These are phyloP conservation scores for Kodamaea kakaduensis DNA, from an alignment of 805 yeast species.

Conservation along the genomic window DNA sequence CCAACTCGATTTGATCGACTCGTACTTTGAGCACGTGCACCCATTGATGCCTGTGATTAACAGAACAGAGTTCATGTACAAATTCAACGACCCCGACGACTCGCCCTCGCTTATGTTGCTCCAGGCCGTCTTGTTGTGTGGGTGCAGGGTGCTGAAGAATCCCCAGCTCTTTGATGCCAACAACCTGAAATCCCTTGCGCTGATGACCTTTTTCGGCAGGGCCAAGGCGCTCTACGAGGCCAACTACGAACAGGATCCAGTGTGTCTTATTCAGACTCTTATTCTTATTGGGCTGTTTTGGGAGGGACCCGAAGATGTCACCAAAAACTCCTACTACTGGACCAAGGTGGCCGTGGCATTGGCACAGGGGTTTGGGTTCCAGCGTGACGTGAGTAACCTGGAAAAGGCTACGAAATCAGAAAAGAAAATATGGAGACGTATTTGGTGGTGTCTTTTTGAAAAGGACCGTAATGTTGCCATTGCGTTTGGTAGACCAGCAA, in stretches of 20 bases:
- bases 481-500: constrained; percentile 70
- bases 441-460: constrained; percentile 76
- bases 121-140: constrained; percentile 66
- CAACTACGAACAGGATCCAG: constrained; percentile 61
- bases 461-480: constrained; percentile 68
- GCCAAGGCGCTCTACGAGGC: constrained; percentile 75
- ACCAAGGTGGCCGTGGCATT: constrained; percentile 62
- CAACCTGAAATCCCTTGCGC: constrained; percentile 51
- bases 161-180: constrained; percentile 48
- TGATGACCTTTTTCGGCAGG: constrained; percentile 54
- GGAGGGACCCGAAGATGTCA: constrained; percentile 69
- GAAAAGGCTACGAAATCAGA: constrained; percentile 36
- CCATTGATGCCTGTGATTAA: constrained; percentile 68
- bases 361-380: constrained; percentile 76
- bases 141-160: constrained; percentile 57
- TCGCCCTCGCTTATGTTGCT: constrained; percentile 63
- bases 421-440: constrained; percentile 54
- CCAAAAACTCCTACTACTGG: constrained; percentile 67
- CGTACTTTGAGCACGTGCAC: constrained; percentile 61
- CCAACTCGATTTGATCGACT: constrained; percentile 55
- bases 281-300: constrained; percentile 63
- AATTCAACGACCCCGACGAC: constrained; percentile 50
- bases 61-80: constrained; percentile 55
- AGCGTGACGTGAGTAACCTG: constrained; percentile 48
- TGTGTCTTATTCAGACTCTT: constrained; percentile 57